These are phyloP conservation scores for Gaeumannomyces tritici DNA, from an alignment of 2,329 filamentous ascomycete species.

Conservation along the genomic window DNA sequence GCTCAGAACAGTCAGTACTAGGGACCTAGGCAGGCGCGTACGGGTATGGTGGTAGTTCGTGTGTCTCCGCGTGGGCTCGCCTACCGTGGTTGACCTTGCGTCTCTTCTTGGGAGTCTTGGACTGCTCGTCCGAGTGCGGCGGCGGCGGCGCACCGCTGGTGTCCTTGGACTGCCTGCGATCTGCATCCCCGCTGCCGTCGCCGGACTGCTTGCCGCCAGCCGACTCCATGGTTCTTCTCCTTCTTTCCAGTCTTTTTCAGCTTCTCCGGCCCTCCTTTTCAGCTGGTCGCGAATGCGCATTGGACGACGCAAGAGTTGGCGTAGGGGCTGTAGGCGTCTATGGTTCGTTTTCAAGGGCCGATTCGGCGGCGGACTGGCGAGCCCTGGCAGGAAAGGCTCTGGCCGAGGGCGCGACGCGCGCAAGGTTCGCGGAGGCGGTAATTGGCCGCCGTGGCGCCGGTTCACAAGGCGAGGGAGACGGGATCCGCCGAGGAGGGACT, in stretches of 20 bases:
- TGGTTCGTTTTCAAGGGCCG: neutral
- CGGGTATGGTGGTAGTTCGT: conserved; percentile 9
- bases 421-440: neutral
- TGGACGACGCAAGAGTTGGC: neutral
- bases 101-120: conserved; percentile 67
- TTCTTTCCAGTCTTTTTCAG: neutral
- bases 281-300: neutral
- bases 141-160: conserved; percentile 11
- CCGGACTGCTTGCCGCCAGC: neutral
- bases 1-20: conserved; percentile 9
- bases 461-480: neutral
- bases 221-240: neutral
- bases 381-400: too few relatives aligned
- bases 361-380: neutral
- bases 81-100: conserved; percentile 86
- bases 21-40: conserved; percentile 15
- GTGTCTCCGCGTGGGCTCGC: conserved; percentile 16
- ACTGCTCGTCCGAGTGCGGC: conserved; percentile 19
- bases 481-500: neutral
- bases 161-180: neutral
- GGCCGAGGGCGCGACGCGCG: too few relatives aligned
- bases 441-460: neutral
- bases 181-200: neutral
- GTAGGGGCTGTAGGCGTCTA: neutral
- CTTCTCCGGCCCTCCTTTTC: neutral